Base-by-base conservation (phyloP, 2,329 filamentous ascomycete species). In the Cercospora janseana region DNA sequence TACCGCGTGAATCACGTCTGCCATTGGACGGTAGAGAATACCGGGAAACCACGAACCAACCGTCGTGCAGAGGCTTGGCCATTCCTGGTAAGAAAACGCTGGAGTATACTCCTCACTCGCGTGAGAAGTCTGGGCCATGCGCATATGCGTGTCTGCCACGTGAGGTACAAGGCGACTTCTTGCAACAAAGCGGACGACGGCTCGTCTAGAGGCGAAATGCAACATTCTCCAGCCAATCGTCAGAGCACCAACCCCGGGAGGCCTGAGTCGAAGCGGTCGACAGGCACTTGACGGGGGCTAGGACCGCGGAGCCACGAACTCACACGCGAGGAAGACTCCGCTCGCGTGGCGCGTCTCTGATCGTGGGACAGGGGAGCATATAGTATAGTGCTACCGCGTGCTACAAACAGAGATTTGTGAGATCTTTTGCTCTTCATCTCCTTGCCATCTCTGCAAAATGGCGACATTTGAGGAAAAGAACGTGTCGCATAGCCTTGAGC, bases 391-490 rank as follows among this genome's bases (percentile, higher is more conserved):
- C 43, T 20, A 15, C 21, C 20, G 27, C 28, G 20, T 31, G 20
- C n/a, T n/a, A n/a, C n/a, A n/a, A n/a, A n/a, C n/a, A n/a, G n/a
- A n/a, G n/a, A n/a, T n/a, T n/a, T n/a, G n/a, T n/a, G n/a, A n/a
- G n/a, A n/a, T 23, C 27, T 7, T 3, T 8, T n/a, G 15, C 9
- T 20, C 21, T 5, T 26, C 21, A 15, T 16, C 20, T 24, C 6
- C 10, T 16, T 27, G 12, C 18, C 9, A 23, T 27, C 23, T 15
- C 16, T 24, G 20, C 24, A 21, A 4, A n/a, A 52, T 52, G 49
- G 43, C 49, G 32, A 41, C 38, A 10, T 45, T 42, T 23, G 31
- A 48, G 24, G 52, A 57, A 31, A 57, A 57, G 31, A 45, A 35
- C 21, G 52, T 20, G 8, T n/a, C 7, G 29, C 43, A 46, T 20